A percentile compares a stretch with the other conserved stretches of the same genome.
These are phyloP conservation scores for Oryza coarctata DNA, from an alignment of 176 grass and related monocot species.

Conservation along the genomic window DNA sequence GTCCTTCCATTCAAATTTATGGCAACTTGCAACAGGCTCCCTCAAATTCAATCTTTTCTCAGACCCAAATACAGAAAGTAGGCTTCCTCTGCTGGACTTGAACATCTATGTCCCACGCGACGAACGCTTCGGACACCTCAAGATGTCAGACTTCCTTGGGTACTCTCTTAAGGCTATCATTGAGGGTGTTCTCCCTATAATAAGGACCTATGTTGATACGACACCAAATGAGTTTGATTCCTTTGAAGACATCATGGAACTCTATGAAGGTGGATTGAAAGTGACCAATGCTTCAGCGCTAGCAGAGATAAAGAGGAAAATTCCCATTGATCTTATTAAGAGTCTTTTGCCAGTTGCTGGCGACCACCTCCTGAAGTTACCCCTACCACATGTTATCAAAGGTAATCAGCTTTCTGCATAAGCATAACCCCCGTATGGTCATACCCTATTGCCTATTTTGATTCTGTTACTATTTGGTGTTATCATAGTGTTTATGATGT, in stretches of 20 bases:
- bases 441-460: background rate
- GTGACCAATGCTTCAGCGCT: constrained; percentile 39
- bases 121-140: constrained; percentile 81
- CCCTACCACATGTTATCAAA: constrained; percentile 72
- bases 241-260: constrained; percentile 65
- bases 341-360: constrained; percentile 56
- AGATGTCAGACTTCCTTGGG: constrained; percentile 72
- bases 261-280: constrained; percentile 59
- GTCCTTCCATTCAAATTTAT: background rate
- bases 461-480: background rate
- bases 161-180: constrained; percentile 63
- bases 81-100: constrained; percentile 40
- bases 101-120: constrained; percentile 76
- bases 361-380: constrained; percentile 60
- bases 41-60: constrained; percentile 30
- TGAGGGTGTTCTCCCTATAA: constrained; percentile 49
- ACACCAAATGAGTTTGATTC: constrained; percentile 67
- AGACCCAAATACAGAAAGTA: constrained; percentile 73
- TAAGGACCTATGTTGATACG: constrained; percentile 39
- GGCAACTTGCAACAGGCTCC: background rate
- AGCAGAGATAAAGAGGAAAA: constrained; percentile 40
- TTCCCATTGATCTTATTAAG: constrained; percentile 61
- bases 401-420: constrained; percentile 26
- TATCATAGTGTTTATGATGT: background rate
- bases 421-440: background rate